These are phyloP conservation scores for Kuraishia hungarica DNA, from an alignment of 805 yeast genomes.

Conservation along the genomic window DNA sequence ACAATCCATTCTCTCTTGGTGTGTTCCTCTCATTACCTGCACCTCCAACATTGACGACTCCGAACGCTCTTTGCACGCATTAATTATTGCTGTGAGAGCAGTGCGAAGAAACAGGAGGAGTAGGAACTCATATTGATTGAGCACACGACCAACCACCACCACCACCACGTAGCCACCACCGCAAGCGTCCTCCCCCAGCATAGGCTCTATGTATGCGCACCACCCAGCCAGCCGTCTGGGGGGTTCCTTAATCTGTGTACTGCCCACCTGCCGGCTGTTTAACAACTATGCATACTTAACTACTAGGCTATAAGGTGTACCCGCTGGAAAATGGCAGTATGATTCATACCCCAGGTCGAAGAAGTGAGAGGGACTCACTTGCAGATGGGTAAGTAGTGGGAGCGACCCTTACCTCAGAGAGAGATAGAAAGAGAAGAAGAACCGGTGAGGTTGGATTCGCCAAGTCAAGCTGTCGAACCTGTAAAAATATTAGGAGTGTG, in stretches of 20 bases:
- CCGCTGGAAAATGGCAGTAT: not conserved
- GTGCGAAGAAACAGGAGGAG: not conserved
- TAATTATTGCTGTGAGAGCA: not conserved
- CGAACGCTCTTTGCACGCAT: conserved; percentile 6
- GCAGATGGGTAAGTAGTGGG: too few relatives aligned
- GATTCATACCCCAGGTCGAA: not conserved
- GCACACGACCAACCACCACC: not conserved
- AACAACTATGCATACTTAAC: not conserved
- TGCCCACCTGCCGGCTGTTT: not conserved
- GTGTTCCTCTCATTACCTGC: not conserved
- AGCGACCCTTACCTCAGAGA: not conserved
- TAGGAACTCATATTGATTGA: not conserved
- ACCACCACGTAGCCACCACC: not conserved
- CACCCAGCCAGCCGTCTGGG: too few relatives aligned
- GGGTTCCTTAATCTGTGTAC: not conserved
- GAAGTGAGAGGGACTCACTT: not conserved
- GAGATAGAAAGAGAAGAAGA: not conserved
- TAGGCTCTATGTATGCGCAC: not conserved
- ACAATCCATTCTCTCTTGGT: not conserved
- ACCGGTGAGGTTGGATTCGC: not conserved
- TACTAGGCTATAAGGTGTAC: not conserved
- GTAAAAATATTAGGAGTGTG: not conserved
- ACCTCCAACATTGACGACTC: not conserved
- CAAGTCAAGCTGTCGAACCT: not conserved
- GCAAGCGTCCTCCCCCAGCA: not conserved